Conservation (phyloP, 2,329 filamentous ascomycete species). For the Fusarium sp. region DNA sequence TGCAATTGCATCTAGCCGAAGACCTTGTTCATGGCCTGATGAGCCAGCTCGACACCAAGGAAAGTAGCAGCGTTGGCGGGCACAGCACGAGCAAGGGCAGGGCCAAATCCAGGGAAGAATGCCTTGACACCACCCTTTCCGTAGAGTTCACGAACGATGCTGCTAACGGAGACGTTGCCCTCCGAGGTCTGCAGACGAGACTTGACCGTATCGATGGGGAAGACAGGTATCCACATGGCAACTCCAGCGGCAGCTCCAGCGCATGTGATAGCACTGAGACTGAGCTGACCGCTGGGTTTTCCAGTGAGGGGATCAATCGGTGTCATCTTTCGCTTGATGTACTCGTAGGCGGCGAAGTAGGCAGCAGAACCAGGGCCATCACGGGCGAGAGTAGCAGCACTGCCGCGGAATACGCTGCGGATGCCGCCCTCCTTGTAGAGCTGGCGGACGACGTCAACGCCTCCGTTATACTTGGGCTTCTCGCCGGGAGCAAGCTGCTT, state of each 20-base stretch:
- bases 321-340: conserved; percentile 87
- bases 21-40: conserved; percentile 81
- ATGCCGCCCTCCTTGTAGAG: conserved; percentile 92
- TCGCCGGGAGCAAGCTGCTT: conserved; percentile 87
- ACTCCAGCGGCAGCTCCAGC: conserved; percentile 92
- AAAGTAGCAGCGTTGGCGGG: conserved; percentile 98
- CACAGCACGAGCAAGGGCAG: conserved; percentile 89
- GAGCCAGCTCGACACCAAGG: conserved; percentile 82
- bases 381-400: conserved; percentile 87
- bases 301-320: conserved; percentile 80
- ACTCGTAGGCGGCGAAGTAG: conserved; percentile 98
- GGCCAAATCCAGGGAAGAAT: conserved; percentile 97
- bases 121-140: conserved; percentile 83
- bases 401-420: conserved; percentile 91
- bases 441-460: conserved; percentile 89
- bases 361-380: conserved; percentile 93
- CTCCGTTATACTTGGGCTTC: conserved; percentile 90
- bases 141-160: conserved; percentile 85
- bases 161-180: conserved; percentile 81
- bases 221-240: conserved; percentile 99
- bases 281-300: conserved; percentile 78
- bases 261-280: conserved; percentile 81
- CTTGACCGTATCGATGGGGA: conserved; percentile 98
- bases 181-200: conserved; percentile 90
- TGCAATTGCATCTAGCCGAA: conserved; percentile 57